Base-by-base conservation (phyloP, 2,329 filamentous ascomycete genomes). In the Periglandula ipomoeae region DNA sequence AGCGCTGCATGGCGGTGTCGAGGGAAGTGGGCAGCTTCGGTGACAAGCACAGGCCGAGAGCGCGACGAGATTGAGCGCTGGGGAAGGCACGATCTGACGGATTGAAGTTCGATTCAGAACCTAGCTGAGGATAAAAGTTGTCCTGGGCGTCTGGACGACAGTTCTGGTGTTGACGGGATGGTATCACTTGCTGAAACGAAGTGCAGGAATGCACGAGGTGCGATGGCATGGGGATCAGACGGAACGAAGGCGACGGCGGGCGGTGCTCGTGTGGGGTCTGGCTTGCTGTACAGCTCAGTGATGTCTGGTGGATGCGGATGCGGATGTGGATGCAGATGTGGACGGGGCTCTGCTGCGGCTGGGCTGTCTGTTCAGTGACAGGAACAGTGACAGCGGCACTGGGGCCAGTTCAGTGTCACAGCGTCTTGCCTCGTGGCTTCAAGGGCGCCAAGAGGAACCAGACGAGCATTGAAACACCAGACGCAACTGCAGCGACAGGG, bases 1-100 rank as follows among this genome's bases (percentile, higher is more conserved):
- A 61, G 61, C 63, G 67, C 67, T 62, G 65, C 67, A 70, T 70
- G 60, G 59, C 66, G 65, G 54, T 59, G 34, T 44, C 34, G 27
- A 43, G 20, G 24, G 22, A 26, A 19, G 34, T 32, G 45, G 27
- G 45, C 45, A 39, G 34, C 26, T 34, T 19, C 44, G 15, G 37
- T 52, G 49, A 47, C 46, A 46, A 35, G 23, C 24, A 13, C 27
- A 20, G 43, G 15, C 7, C n/a, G 32, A n/a, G 3, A 23, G 32
- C n/a, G 20, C n/a, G 30, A 24, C 24, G 45, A 41, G 35, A 24
- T n/a, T 15, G 37, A 10, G 44, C 9, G 22, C 23, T 19, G 37
- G n/a, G 37, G n/a, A 41, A n/a, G 37, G 24, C 22, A 13, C 7
- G 15, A 13, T 20, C 13, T 39, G 37, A 11, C 13, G 17, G 30